A percentile compares a stretch with the other conserved stretches of the same genome.
Evolutionary conservation across 108 stramenopile species (phyloP).

Genomic region (Fragilaria crotonensis): DNA sequence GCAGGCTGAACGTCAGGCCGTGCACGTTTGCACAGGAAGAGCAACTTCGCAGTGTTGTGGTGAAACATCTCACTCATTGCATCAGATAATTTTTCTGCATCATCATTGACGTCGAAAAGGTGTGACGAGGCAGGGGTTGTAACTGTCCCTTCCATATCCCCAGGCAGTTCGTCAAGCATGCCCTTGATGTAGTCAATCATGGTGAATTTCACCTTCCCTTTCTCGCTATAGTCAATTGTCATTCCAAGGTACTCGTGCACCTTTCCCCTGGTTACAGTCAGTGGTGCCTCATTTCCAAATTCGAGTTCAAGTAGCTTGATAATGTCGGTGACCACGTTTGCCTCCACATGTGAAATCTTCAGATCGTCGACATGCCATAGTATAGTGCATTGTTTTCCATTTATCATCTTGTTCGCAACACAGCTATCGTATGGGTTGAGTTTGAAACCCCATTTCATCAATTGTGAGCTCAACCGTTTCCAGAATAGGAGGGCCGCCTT

Average conservation of each 20-base stretch:
- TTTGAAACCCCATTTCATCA: conserved; percentile 15
- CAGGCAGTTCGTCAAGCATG: conserved; percentile 9
- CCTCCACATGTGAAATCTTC: conserved; percentile 12
- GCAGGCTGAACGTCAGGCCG: conserved; percentile 26
- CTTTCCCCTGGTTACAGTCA: conserved; percentile 27
- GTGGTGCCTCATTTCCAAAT: conserved; percentile 7
- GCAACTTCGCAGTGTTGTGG: conserved; percentile 10
- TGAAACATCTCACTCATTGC: conserved; percentile 7
- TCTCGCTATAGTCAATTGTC: conserved; percentile 14
- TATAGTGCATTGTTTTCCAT: conserved; percentile 24
- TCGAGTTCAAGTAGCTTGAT: not conserved
- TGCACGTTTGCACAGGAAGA: conserved; percentile 26
- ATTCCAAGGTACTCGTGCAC: conserved; percentile 38
- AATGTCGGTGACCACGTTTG: not conserved
- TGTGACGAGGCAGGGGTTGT: conserved; percentile 17
- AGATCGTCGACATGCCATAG: conserved; percentile 29
- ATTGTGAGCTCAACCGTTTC: not conserved
- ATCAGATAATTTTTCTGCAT: conserved; percentile 4
- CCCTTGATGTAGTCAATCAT: conserved; percentile 23
- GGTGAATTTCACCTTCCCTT: not conserved
- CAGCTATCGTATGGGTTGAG: conserved; percentile 40
- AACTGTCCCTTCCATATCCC: conserved; percentile 2
- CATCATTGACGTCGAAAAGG: conserved; percentile 18
- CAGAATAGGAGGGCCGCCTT: conserved; percentile 22
- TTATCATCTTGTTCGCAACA: conserved; percentile 30